A percentile compares a stretch with the other conserved stretches of the same genome.
phyloP scores from a whole-genome alignment of 257 asterid species.

The Petrea volubilis region DNA sequence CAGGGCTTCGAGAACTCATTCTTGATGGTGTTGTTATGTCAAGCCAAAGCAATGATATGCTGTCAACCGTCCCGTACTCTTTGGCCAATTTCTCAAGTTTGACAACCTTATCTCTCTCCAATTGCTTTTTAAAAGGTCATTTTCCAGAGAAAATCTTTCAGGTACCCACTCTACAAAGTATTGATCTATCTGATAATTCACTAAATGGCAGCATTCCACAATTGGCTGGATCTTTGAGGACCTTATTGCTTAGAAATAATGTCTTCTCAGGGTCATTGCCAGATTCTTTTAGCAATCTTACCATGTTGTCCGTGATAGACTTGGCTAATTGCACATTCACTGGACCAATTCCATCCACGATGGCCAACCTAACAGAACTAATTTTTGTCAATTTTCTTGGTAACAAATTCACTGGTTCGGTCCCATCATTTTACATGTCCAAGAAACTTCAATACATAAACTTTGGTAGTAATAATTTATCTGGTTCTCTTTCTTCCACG shows the following conservation, averaged over 20 bases:
- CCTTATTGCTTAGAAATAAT: too few species aligned
- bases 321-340: conserved; percentile 25
- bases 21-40: conserved; percentile 45
- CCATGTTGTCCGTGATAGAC: conserved; percentile 15
- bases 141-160: conserved; percentile 29
- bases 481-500: conserved; percentile 27
- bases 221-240: too few species aligned
- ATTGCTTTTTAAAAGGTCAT: conserved; percentile 29
- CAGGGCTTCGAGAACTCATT: conserved; percentile 33
- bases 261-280: too few species aligned
- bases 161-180: conserved; percentile 11
- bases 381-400: too few species aligned
- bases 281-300: too few species aligned
- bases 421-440: too few species aligned
- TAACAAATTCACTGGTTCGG: too few species aligned
- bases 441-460: too few species aligned
- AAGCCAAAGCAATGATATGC: background rate
- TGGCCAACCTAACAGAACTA: conserved; percentile 25
- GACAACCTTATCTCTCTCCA: conserved; percentile 12
- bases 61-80: conserved; percentile 31
- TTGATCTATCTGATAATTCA: conserved; percentile 30
- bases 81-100: conserved; percentile 29
- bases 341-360: conserved; percentile 33
- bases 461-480: conserved; percentile 14
- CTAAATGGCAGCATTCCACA: conserved; percentile 36